A percentile compares a stretch with the other conserved stretches of the same genome.
phyloP scores from a whole-genome alignment of 495 filamentous ascomycete genomes.

The Aspergillus baeticus region DNA sequence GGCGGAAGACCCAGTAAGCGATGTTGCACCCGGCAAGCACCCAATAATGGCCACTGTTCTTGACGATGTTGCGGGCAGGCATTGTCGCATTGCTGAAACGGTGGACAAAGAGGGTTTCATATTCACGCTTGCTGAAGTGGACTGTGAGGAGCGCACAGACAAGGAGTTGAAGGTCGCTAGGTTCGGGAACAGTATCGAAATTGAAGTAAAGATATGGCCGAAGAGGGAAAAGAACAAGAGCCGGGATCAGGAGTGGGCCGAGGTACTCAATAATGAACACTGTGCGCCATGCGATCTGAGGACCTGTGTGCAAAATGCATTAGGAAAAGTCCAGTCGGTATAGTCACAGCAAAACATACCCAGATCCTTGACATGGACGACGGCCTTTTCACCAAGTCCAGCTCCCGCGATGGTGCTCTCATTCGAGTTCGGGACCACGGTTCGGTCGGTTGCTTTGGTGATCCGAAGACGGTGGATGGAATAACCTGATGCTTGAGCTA shows the following conservation, averaged over 20 bases:
- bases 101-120: constrained; percentile 92
- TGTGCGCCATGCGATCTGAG: constrained; percentile 89
- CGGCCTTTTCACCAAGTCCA: constrained; percentile 65
- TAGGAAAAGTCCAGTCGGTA: neutral
- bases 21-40: constrained; percentile 76
- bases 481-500: constrained; percentile 53
- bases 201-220: constrained; percentile 73
- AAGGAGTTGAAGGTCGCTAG: constrained; percentile 67
- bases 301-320: constrained; percentile 52
- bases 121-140: constrained; percentile 95
- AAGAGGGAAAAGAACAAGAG: constrained; percentile 63
- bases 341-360: constrained; percentile 52
- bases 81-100: constrained; percentile 93
- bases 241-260: constrained; percentile 91
- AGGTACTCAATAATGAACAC: constrained; percentile 95
- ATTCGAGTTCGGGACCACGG: constrained; percentile 66
- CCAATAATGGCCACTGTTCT: constrained; percentile 93
- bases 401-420: constrained; percentile 59
- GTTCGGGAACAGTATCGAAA: constrained; percentile 46
- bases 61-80: constrained; percentile 84
- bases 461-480: constrained; percentile 64
- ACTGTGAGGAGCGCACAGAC: constrained; percentile 67
- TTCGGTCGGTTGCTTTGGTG: constrained; percentile 69
- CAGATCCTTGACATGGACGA: constrained; percentile 89
- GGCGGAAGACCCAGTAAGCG: constrained; percentile 81